Base-by-base conservation (phyloP, 805 yeast species). In the Spathaspora gorwiae region DNA sequence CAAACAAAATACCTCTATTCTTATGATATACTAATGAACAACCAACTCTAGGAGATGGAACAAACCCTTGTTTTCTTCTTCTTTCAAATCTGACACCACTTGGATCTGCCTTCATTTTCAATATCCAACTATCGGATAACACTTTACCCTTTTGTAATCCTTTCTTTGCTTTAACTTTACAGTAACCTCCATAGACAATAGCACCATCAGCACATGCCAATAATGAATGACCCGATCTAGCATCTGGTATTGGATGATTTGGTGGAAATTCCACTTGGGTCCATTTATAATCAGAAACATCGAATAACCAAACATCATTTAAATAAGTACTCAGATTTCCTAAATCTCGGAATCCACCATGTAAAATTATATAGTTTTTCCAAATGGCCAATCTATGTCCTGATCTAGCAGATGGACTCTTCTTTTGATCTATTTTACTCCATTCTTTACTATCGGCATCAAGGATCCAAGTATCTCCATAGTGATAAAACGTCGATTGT, bases 1-100 rank as follows among this genome's bases (percentile, higher is more conserved):
- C 98, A 68, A 92, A 94, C 59, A 90, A 57, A 8, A 92, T 76
- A 47, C 97, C 97, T 69, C 97, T 81, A 47, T 95, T 95, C 55
- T 87, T 86, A 65, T 92, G 98, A 52, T 75, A 75, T 8, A 83
- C 90, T 83, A 92, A 79, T 4, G 95, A 83, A 59, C 95, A 86
- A 0, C 99, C 98, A n/a, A 88, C 97, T 55, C 98, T 78, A 11
- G 97, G 87, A 1, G 92, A 80, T 4, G 97, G 97, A 49, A 84
- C 90, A 61, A 84, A 87, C 3, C 96, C 96, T 59, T 88, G 92
- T 54, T 87, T 89, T 49, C 87, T 79, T 53, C 95, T 79, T 60
- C 97, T 76, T 65, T 94, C 98, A 86, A 96, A 90, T 51, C 95
- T 71, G 5, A 87, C 74, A 3, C 76, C 84, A 48, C 79, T 76